Percentiles rank a stretch among this genome's conserved stretches.
Evolutionary conservation across 495 filamentous ascomycete genomes (phyloP).

Genomic region (Polyplosphaeria fusca): DNA sequence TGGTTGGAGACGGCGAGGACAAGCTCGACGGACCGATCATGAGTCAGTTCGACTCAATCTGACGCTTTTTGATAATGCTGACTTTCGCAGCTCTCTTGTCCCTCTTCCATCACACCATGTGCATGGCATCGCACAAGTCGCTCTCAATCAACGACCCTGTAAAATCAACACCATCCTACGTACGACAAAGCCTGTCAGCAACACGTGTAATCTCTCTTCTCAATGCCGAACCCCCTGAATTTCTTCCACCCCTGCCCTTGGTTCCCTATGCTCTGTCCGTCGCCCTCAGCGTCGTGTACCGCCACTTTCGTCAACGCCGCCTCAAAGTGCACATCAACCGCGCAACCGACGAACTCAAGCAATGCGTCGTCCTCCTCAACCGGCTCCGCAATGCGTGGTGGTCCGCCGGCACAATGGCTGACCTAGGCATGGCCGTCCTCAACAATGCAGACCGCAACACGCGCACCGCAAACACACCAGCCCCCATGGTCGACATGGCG

Average conservation of each 20-base stretch:
- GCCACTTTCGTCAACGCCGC: constrained; percentile 65
- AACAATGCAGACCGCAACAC: constrained; percentile 31
- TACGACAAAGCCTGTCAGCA: constrained; percentile 62
- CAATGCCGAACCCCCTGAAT: constrained; percentile 50
- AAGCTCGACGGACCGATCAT: constrained; percentile 31
- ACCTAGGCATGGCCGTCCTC: constrained; percentile 45
- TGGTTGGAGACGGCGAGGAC: constrained; percentile 48
- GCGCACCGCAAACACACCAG: constrained; percentile 24
- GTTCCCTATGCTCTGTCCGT: constrained; percentile 66
- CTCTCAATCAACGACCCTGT: constrained; percentile 43
- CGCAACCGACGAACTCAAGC: constrained; percentile 58
- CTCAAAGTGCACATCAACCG: constrained; percentile 61
- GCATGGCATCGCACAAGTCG: constrained; percentile 56
- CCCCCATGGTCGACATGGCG: constrained; percentile 1
- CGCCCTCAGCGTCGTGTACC: constrained; percentile 66
- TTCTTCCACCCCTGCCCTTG: constrained; percentile 59
- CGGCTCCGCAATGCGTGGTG: constrained; percentile 57
- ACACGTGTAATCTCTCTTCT: constrained; percentile 63
- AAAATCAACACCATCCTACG: constrained; percentile 50
- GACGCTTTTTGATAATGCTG: constrained; percentile 32
- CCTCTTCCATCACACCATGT: constrained; percentile 67
- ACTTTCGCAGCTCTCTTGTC: constrained; percentile 55
- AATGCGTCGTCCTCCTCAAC: constrained; percentile 56
- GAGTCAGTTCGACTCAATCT: constrained; percentile 41
- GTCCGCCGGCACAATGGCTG: constrained; percentile 60